Conservation (phyloP, 2,329 filamentous ascomycete genomes). For the Paecilomyces variotii region DNA sequence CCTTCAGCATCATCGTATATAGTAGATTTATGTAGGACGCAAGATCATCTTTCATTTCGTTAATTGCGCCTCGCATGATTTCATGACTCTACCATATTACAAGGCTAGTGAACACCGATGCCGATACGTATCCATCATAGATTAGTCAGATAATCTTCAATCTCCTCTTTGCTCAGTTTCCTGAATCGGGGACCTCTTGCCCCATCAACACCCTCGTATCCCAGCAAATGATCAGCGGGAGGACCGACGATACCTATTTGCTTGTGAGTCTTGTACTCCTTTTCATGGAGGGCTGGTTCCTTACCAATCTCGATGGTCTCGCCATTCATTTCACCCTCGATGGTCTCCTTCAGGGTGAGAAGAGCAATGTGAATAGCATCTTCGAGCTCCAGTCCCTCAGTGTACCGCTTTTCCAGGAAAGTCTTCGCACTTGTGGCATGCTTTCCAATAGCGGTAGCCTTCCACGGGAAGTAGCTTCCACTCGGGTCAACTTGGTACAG, state of each 20-base stretch:
- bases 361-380: slow-evolving; percentile 98
- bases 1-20: neutral
- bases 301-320: slow-evolving; percentile 96
- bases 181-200: slow-evolving; percentile 37
- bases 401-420: slow-evolving; percentile 98
- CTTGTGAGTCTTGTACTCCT: slow-evolving; percentile 3
- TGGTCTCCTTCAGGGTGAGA: slow-evolving; percentile 95
- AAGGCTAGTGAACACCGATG: slow-evolving; percentile 12
- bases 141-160: slow-evolving; percentile 98
- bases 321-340: slow-evolving; percentile 98
- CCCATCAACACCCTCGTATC: slow-evolving; percentile 52
- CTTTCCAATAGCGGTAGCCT: slow-evolving; percentile 98
- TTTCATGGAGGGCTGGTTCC: slow-evolving; percentile 19
- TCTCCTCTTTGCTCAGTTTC: slow-evolving; percentile 89
- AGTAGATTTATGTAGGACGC: neutral
- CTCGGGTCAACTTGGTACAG: slow-evolving; percentile 99
- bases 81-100: slow-evolving; percentile 19
- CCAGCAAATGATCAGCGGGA: slow-evolving; percentile 85
- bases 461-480: slow-evolving; percentile 98
- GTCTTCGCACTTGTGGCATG: slow-evolving; percentile 97
- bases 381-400: slow-evolving; percentile 91
- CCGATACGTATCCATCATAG: slow-evolving; percentile 51
- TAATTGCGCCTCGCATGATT: slow-evolving; percentile 13
- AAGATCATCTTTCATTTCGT: slow-evolving; percentile 1
- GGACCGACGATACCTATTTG: slow-evolving; percentile 80